Base-by-base conservation (phyloP, 768 basidiomycete genomes). In the Chalciporus piperatus region DNA sequence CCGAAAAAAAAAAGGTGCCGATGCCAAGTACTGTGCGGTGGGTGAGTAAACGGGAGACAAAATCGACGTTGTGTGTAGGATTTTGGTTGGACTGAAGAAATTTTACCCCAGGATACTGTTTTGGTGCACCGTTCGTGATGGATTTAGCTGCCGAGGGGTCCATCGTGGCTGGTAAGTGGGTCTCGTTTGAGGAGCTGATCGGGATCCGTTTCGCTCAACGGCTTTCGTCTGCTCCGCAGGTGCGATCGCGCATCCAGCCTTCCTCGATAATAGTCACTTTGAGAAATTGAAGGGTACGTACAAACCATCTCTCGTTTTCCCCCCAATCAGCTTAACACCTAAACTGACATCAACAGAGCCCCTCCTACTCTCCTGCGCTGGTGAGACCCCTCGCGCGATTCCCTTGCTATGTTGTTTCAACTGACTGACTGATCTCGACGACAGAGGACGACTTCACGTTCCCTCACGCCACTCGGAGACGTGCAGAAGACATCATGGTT, bases 401-500 rank as follows among this genome's bases (percentile, higher is more conserved):
- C n/a, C n/a, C n/a, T n/a, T n/a, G n/a, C n/a, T n/a, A n/a, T n/a
- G n/a, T n/a, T n/a, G n/a, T n/a, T n/a, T n/a, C n/a, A n/a, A n/a
- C 22, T 16, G 6, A 6, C 17, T 23, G 10, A 33, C 39, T 44
- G 23, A 4, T n/a, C 28, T n/a, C 35, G 27, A 32, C 16, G 38
- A 28, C 61, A 78, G 81, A 85, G 64, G 69, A 60, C 13, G 83
- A 85, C 60, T 54, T 62, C 2, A 71, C 77, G 0, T 84, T 84
- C 67, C 72, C 78, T 0, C 48, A 73, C 6, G 73, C 73, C 12
- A 70, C 72, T 0, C 79, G 83, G 19, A 73, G 77, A 19, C 71
- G 75, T 1, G 83, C 81, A 0, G 82, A 84, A 52, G 80, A 81
- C 39, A 76, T 83, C 9, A 56, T 85, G 22, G 69, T 75, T 1